Evolutionary conservation across 768 basidiomycete species (phyloP).

Genomic region (Tricholoma matsutake): DNA sequence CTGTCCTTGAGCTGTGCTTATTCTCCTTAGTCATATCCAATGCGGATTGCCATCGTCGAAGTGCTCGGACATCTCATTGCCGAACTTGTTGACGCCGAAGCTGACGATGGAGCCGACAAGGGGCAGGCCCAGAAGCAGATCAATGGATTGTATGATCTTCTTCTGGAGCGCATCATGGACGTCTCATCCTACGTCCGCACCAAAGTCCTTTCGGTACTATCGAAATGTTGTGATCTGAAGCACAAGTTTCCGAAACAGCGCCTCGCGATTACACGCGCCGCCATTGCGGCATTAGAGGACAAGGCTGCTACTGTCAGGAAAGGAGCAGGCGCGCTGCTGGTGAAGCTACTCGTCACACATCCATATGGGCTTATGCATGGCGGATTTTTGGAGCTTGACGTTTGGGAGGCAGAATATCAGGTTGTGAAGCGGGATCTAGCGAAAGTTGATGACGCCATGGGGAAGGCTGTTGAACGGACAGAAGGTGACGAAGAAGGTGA

Average conservation of each 20-base stretch:
- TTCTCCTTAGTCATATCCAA: constrained; percentile 76
- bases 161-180: constrained; percentile 87
- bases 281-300: constrained; percentile 81
- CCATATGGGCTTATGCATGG: constrained; percentile 86
- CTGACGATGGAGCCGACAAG: constrained; percentile 27
- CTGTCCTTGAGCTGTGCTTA: background rate
- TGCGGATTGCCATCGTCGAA: constrained; percentile 94
- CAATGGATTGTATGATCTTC: constrained; percentile 73
- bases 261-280: constrained; percentile 68
- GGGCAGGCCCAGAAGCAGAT: constrained; percentile 68
- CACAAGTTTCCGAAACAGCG: constrained; percentile 88
- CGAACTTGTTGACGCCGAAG: constrained; percentile 64
- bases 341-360: constrained; percentile 78
- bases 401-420: constrained; percentile 75
- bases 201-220: constrained; percentile 78
- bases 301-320: constrained; percentile 89
- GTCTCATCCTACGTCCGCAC: constrained; percentile 86
- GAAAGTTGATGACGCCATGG: constrained; percentile 65
- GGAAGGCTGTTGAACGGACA: constrained; percentile 52
- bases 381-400: constrained; percentile 65
- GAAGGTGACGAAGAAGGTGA: constrained; percentile 34
- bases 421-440: constrained; percentile 60
- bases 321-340: constrained; percentile 71
- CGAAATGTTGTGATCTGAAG: constrained; percentile 70
- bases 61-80: constrained; percentile 82